phyloP scores from a whole-genome alignment of 108 stramenopile species.

The Aurantiochytrium sp. region DNA sequence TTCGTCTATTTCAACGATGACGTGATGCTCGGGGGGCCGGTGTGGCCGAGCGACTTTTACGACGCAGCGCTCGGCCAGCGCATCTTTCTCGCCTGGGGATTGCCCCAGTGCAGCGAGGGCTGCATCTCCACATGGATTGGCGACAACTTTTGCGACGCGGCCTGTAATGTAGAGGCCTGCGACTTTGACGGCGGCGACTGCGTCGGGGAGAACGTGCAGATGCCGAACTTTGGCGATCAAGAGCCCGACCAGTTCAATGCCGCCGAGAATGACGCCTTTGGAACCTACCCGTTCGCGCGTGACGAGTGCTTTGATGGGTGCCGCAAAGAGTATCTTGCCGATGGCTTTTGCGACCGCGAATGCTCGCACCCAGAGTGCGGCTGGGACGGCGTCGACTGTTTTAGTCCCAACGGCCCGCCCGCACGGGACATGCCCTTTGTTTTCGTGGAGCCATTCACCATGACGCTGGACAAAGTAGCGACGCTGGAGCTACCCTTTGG shows the following conservation, averaged over 20 bases:
- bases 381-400: constrained; percentile 50
- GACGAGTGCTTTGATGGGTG: neutral
- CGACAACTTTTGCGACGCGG: constrained; percentile 54
- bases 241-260: neutral
- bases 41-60: constrained; percentile 49
- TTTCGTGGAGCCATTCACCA: neutral
- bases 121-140: constrained; percentile 52
- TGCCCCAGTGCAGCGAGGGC: constrained; percentile 50
- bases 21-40: constrained; percentile 47
- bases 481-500: neutral
- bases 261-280: neutral
- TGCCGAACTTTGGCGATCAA: neutral
- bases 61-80: neutral
- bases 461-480: neutral
- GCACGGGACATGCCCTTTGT: neutral
- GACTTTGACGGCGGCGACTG: constrained; percentile 51
- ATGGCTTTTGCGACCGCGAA: constrained; percentile 46
- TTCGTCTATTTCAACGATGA: constrained; percentile 65
- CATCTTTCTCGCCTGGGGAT: constrained; percentile 49
- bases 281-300: neutral
- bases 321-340: constrained; percentile 42
- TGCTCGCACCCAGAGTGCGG: constrained; percentile 40
- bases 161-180: constrained; percentile 40
- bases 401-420: neutral
- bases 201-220: neutral